Evolutionary conservation across 2,329 filamentous ascomycete genomes (phyloP).

Genomic region (Atkinsonella hypoxylon): DNA sequence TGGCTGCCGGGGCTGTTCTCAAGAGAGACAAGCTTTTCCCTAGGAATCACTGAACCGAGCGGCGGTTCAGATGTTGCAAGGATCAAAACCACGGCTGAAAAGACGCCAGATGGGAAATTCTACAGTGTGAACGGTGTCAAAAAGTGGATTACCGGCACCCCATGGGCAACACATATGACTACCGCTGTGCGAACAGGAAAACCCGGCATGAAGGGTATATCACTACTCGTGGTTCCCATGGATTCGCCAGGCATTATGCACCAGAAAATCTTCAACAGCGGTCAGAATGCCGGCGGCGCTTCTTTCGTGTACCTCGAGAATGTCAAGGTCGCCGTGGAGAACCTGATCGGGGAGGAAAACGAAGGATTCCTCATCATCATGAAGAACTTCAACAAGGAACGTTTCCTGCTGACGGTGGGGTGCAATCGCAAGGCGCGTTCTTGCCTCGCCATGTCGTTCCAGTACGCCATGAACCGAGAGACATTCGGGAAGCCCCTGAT

Average conservation of each 20-base stretch:
- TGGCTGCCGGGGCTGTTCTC: constrained; percentile 48
- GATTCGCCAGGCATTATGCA: constrained; percentile 34
- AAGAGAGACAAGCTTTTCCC: constrained; percentile 48
- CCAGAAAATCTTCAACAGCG: constrained; percentile 48
- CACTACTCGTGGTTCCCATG: constrained; percentile 44
- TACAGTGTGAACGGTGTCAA: constrained; percentile 57
- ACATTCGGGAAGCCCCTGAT: constrained; percentile 49
- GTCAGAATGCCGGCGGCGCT: constrained; percentile 52
- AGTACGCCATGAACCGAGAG: constrained; percentile 37
- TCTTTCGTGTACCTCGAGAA: constrained; percentile 45
- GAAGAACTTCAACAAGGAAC: constrained; percentile 45
- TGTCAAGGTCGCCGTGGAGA: constrained; percentile 35
- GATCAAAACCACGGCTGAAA: constrained; percentile 46
- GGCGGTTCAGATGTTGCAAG: constrained; percentile 54
- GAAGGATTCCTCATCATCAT: constrained; percentile 46
- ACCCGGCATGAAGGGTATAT: constrained; percentile 39
- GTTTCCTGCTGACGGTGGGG: constrained; percentile 43
- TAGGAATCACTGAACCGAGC: constrained; percentile 52
- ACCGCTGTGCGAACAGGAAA: constrained; percentile 49
- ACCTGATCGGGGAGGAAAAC: constrained; percentile 36
- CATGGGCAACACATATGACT: constrained; percentile 49
- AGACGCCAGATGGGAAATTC: constrained; percentile 27
- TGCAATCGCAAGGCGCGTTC: constrained; percentile 46
- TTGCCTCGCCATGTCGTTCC: constrained; percentile 39
- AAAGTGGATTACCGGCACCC: constrained; percentile 55